Evolutionary conservation across 805 yeast species (phyloP).

Genomic region (Clavispora santaluciae): DNA sequence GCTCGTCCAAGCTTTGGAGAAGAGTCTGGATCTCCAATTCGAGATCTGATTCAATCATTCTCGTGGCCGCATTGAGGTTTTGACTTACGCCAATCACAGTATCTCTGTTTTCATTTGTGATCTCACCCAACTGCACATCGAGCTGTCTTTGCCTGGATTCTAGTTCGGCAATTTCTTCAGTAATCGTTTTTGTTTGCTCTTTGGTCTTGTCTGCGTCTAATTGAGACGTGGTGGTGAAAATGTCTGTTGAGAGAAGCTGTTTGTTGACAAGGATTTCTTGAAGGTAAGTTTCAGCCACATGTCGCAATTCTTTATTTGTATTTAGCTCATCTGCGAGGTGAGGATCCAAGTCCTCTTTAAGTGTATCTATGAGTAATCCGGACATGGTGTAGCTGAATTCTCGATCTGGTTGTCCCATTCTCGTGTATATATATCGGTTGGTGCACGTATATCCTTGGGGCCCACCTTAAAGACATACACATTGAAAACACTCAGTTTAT

Average conservation of each 20-base stretch:
- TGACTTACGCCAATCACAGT: constrained; percentile 39
- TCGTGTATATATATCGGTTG: neutral
- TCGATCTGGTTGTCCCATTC: neutral
- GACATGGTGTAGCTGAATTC: constrained; percentile 18
- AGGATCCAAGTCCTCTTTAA: constrained; percentile 25
- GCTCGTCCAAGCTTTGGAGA: neutral
- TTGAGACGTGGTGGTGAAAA: constrained; percentile 35
- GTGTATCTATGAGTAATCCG: constrained; percentile 28
- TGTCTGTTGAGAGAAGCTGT: constrained; percentile 41
- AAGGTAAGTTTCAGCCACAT: constrained; percentile 27
- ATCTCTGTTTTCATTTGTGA: constrained; percentile 39
- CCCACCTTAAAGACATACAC: too few species aligned
- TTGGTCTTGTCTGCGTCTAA: constrained; percentile 1
- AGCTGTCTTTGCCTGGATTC: constrained; percentile 50
- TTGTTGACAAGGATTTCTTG: constrained; percentile 45
- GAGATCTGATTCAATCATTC: constrained; percentile 14
- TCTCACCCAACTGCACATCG: constrained; percentile 42
- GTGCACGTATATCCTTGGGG: neutral
- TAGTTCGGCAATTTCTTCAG: constrained; percentile 71
- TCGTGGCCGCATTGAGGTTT: constrained; percentile 21
- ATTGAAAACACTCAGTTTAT: too few species aligned
- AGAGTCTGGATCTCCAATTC: constrained; percentile 9
- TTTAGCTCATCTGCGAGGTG: constrained; percentile 16
- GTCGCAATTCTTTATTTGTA: constrained; percentile 15
- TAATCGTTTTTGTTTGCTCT: constrained; percentile 31